Conservation (phyloP, 108 stramenopile genomes). For the Chaetoceros tenuissimus region DNA sequence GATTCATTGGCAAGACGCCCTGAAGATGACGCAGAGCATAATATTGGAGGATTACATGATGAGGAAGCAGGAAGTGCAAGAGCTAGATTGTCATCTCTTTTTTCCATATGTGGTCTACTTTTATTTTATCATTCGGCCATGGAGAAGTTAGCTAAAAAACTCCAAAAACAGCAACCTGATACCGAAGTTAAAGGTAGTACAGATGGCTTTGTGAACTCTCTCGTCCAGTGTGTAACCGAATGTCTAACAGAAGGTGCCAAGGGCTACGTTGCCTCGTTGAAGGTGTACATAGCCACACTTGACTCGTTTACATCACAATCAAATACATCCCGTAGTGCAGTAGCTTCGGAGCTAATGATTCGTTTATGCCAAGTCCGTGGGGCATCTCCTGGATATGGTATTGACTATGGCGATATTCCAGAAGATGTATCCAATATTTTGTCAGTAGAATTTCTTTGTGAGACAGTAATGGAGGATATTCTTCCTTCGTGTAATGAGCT, state of each 20-base stretch:
- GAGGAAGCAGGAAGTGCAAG: constrained; percentile 47
- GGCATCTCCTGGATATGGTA: constrained; percentile 65
- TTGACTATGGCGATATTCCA: constrained; percentile 28
- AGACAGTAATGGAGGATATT: constrained; percentile 54
- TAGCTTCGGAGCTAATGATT: constrained; percentile 57
- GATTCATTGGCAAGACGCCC: constrained; percentile 42
- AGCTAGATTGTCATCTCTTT: constrained; percentile 49
- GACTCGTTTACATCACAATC: constrained; percentile 35
- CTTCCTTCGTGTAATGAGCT: constrained; percentile 47
- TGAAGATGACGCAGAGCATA: constrained; percentile 27
- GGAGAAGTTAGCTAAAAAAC: constrained; percentile 41
- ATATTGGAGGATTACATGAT: constrained; percentile 23
- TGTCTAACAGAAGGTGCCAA: constrained; percentile 56
- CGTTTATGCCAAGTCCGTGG: constrained; percentile 49
- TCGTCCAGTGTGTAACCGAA: constrained; percentile 44
- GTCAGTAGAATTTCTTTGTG: constrained; percentile 51
- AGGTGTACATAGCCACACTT: constrained; percentile 73
- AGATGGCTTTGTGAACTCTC: constrained; percentile 28
- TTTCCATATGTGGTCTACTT: constrained; percentile 69
- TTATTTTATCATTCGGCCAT: constrained; percentile 69
- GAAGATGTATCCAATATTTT: constrained; percentile 18
- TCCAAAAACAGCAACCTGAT: constrained; percentile 6
- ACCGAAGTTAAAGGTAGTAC: neutral
- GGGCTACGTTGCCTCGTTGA: constrained; percentile 68
- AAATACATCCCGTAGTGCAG: constrained; percentile 46